phyloP scores from a whole-genome alignment of 116 monocot species.

The Cymodocea nodosa region DNA sequence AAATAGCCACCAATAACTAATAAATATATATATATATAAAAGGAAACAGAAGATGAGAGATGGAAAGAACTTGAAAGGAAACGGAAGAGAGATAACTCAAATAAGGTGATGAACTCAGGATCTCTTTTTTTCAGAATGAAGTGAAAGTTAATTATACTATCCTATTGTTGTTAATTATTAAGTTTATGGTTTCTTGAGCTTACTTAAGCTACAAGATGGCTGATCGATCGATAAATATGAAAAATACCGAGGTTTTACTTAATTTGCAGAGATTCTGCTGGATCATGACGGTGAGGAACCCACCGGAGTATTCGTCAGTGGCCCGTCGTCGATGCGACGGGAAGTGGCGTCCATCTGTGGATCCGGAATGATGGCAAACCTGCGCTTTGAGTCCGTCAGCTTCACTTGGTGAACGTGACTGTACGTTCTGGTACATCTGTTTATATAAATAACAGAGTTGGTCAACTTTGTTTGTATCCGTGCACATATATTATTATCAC shows the following conservation, averaged over 20 bases:
- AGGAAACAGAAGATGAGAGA: too few relatives aligned
- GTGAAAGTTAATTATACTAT: too few relatives aligned
- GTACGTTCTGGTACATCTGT: background rate
- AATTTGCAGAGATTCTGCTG: slow-evolving; percentile 31
- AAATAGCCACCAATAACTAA: too few relatives aligned
- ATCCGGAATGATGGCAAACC: slow-evolving; percentile 19
- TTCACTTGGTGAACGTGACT: slow-evolving; percentile 40
- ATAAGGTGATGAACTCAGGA: too few relatives aligned
- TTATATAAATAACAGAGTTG: too few relatives aligned
- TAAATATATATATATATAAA: too few relatives aligned
- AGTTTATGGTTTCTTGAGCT: background rate
- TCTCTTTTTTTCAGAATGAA: background rate
- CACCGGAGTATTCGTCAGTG: slow-evolving; percentile 47
- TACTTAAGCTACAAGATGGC: background rate
- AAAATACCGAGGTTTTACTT: background rate
- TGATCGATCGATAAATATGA: background rate
- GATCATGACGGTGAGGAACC: slow-evolving; percentile 10
- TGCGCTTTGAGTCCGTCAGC: slow-evolving; percentile 66
- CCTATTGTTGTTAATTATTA: background rate
- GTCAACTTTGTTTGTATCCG: too few relatives aligned
- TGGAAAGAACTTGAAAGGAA: too few relatives aligned
- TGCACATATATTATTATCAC: too few relatives aligned
- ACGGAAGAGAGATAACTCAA: too few relatives aligned
- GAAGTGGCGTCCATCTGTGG: slow-evolving; percentile 55
- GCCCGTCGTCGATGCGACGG: slow-evolving; percentile 29